phyloP scores from a whole-genome alignment of 768 basidiomycete species.

The Nidula microcarpa region DNA sequence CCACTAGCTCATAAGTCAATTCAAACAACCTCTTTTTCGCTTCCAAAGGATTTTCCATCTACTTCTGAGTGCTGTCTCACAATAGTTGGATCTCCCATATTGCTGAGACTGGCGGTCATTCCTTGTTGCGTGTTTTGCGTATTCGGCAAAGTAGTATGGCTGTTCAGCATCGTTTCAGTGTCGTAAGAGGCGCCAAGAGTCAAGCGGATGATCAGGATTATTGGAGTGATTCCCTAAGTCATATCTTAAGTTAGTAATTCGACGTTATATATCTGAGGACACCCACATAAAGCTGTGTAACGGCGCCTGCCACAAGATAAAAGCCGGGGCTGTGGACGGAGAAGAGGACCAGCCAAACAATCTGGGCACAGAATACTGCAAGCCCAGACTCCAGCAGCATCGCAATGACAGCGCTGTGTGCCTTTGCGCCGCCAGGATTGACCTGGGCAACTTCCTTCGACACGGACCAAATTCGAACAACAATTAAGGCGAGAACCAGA shows the following conservation, averaged over 20 bases:
- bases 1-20: no score
- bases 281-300: background rate
- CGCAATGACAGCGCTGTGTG: background rate
- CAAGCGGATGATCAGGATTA: background rate
- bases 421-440: background rate
- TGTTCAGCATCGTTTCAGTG: background rate
- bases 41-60: no score
- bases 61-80: no score
- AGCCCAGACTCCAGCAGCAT: background rate
- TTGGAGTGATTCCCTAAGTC: background rate
- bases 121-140: no score
- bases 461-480: background rate
- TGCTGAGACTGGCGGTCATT: no score
- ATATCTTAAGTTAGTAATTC: background rate
- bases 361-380: background rate
- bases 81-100: no score
- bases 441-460: background rate
- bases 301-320: background rate
- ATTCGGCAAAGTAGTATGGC: no score
- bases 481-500: background rate
- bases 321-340: background rate
- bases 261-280: background rate
- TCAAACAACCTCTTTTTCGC: no score
- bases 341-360: background rate
- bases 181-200: background rate